Base-by-base conservation (phyloP, 176 grass and related monocot species). In the Eremochloa ophiuroides region DNA sequence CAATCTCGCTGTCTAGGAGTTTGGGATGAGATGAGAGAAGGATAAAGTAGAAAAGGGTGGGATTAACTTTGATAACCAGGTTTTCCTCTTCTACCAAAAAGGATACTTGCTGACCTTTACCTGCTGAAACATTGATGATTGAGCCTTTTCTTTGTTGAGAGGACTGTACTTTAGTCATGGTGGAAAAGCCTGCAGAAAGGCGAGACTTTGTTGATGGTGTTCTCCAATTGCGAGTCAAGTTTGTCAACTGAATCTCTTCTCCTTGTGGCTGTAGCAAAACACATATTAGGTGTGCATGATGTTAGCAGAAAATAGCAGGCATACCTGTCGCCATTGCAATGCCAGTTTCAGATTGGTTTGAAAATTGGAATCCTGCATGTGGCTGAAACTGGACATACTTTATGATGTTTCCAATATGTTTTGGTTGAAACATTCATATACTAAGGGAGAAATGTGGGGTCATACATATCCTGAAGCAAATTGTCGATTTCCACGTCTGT, bases 71-170 rank as follows among this genome's bases (percentile, higher is more conserved):
- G 41, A 40, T 25, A 26, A 69, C 46, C 34, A 25, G 47, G 40
- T 40, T 61, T 39, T 60, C 38, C 62, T 56, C 61, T 56, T 84
- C 6, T 31, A 84, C 30, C 22, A 1, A 61, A 77, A 82, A 63
- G 69, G 39, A 35, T 16, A 35, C 34, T 22, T 1, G 4, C 2
- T 67, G 12, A 69, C 15, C 22, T 83, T 75, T 65, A 28, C 23
- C 27, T 55, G 43, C 59, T 62, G 10, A 51, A 39, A 35, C 8
- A 46, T 46, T 46, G 44, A 16, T 46, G 44, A 72, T 73, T 47
- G 51, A 46, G 10, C 69, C 64, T 74, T 74, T 71, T 27, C 59
- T 74, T 83, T 70, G 23, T 11, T 67, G 81, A 66, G 70, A 40
- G 47, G 42, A 3, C 40, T n/a, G n/a, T n/a, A n/a, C n/a, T n/a